Evolutionary conservation across 2,329 filamentous ascomycete species (phyloP), one percentile per base, ranked within the genome.

Genomic region (Penicillium sp.): DNA sequence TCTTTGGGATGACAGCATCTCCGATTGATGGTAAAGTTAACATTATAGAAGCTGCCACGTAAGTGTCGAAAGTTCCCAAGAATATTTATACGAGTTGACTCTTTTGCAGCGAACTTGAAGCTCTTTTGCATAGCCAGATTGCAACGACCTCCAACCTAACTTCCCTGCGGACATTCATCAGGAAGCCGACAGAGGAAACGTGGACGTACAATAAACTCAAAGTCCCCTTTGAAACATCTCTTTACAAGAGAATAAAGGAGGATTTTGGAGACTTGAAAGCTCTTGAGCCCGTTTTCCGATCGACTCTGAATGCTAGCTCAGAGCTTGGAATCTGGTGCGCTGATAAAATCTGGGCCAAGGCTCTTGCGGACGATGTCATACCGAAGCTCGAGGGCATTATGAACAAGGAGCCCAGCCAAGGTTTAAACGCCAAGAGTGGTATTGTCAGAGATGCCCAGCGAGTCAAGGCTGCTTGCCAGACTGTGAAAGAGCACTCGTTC

Each of bases 1-100:
- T 99, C 21, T 90, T 99, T 63, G 93, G 93, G 26, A 97, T 98
- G 93, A 99, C 95, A 1, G 95, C 95, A 8, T 98, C 95, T 0
- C 95, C 95, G 0, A 88, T 97, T 3, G 93, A 98, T 75, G 87
- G 90, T 0, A 89, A 90, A 67, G 83, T 84, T 0, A 87, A 96
- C 62, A 82, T 96, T 27, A 79, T 81, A 16, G 79, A 85, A 58
- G 90, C 90, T 37, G 90, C 90, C 0, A 77, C 78, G 58, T 81
- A 74, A 60, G 71, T 33, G 16, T n/a, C 9, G 19, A 10, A n/a
- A 22, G 4, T 29, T n/a, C 2, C 3, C 4, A 16, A 21, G 27
- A 45, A n/a, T 24, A n/a, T 31, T 3, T 3, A 19, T 19, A 21
- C n/a, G 11, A 31, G 21, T 62, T 66, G 14, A 64, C n/a, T 35